phyloP scores from a whole-genome alignment of 2,329 filamentous ascomycete species.

The Xylaria sp. region DNA sequence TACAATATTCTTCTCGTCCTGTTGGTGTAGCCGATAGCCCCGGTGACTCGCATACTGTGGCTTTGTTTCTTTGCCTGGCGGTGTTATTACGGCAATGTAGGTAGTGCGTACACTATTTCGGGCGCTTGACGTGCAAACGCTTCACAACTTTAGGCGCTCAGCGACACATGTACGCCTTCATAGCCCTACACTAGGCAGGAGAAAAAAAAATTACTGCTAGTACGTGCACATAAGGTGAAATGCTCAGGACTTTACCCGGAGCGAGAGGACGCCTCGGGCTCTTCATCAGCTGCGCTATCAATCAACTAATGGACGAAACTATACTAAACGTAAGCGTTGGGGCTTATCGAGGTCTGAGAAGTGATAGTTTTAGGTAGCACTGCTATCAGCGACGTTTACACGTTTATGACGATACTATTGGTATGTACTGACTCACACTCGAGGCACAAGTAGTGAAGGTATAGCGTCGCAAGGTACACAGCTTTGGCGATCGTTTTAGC shows the following conservation, averaged over 20 bases:
- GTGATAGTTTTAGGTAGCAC: neutral
- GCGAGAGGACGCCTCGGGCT: neutral
- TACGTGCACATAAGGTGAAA: too few relatives aligned
- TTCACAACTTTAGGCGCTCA: conserved; percentile 3
- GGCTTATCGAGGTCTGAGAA: neutral
- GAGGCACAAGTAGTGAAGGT: too few relatives aligned
- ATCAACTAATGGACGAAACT: neutral
- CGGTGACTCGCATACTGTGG: conserved; percentile 46
- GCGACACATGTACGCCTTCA: neutral
- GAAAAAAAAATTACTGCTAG: too few relatives aligned
- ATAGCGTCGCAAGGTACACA: too few relatives aligned
- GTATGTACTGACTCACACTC: too few relatives aligned
- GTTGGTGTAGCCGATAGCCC: conserved; percentile 37
- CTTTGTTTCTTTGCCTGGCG: conserved; percentile 32
- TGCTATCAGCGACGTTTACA: neutral
- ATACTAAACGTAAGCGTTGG: neutral
- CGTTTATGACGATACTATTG: neutral
- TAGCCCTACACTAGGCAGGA: neutral
- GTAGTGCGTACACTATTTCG: neutral
- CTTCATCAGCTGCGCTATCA: neutral
- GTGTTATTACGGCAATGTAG: neutral
- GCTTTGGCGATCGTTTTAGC: too few relatives aligned
- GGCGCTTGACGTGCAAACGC: conserved; percentile 31
- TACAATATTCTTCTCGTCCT: conserved; percentile 38
- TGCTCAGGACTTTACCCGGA: neutral